These are phyloP conservation scores for Cucurbita ficifolia DNA, from an alignment of 306 rosid genomes.

Conservation along the genomic window DNA sequence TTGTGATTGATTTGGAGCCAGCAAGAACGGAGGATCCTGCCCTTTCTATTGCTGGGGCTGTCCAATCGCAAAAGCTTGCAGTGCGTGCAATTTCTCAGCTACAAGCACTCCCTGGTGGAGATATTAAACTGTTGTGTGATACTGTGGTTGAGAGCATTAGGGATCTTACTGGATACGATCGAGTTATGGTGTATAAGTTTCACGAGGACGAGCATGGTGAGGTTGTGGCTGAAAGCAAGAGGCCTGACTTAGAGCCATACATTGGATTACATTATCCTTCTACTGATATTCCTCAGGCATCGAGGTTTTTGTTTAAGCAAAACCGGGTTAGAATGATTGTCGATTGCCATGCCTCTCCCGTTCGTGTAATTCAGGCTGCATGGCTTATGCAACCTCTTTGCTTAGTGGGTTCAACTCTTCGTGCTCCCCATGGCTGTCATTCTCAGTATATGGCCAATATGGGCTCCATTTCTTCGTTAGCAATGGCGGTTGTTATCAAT, in stretches of 20 bases:
- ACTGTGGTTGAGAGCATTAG: constrained; percentile 72
- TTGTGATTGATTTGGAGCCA: constrained; percentile 88
- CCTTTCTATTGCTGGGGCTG: constrained; percentile 90
- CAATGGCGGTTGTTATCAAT: constrained; percentile 75
- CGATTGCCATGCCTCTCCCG: constrained; percentile 62
- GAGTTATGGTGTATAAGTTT: constrained; percentile 92
- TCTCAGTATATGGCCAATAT: constrained; percentile 94
- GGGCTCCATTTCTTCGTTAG: constrained; percentile 85
- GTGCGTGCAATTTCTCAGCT: constrained; percentile 78
- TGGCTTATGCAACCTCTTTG: constrained; percentile 71
- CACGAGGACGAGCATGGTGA: constrained; percentile 99
- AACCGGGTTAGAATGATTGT: constrained; percentile 94
- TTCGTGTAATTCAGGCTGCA: constrained; percentile 59
- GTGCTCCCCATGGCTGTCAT: constrained; percentile 93
- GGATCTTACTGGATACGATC: constrained; percentile 73
- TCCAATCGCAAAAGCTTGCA: constrained; percentile 89
- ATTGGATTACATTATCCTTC: constrained; percentile 94
- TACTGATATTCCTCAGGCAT: constrained; percentile 92
- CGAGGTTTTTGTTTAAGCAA: constrained; percentile 92
- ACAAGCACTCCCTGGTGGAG: constrained; percentile 82
- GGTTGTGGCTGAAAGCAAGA: constrained; percentile 83
- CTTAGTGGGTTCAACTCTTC: constrained; percentile 85
- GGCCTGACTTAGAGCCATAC: constrained; percentile 77
- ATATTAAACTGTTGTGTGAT: constrained; percentile 57
- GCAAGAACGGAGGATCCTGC: constrained; percentile 85